A percentile compares a stretch with the other conserved stretches of the same genome.
Conservation (phyloP, 2,329 filamentous ascomycete genomes). For the Diaporthe helianthi region DNA sequence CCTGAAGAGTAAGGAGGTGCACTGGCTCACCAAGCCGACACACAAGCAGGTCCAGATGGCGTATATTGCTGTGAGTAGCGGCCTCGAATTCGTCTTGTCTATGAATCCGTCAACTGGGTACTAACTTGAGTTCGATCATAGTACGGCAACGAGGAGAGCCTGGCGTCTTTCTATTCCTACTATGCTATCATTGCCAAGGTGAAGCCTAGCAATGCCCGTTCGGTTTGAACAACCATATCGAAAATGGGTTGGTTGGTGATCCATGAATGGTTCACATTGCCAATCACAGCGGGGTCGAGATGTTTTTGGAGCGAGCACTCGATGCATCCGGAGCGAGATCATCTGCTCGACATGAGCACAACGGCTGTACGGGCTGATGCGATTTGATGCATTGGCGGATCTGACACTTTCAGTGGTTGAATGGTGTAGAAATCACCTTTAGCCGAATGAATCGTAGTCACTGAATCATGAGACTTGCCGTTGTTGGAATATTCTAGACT, state of each 20-base stretch:
- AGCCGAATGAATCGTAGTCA: too few species aligned
- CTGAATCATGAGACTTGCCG: too few species aligned
- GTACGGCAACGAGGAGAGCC: constrained; percentile 10
- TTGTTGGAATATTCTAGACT: too few species aligned
- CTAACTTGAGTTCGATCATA: not conserved
- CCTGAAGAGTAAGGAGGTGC: not conserved
- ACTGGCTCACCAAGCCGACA: constrained; percentile 9
- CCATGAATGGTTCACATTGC: not conserved
- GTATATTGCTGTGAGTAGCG: constrained; percentile 5
- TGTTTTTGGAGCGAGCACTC: too few species aligned
- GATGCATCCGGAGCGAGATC: too few species aligned
- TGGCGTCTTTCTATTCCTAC: not conserved
- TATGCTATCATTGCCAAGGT: constrained; percentile 7
- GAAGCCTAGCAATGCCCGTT: constrained; percentile 52
- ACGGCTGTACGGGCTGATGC: too few species aligned
- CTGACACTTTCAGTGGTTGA: too few species aligned
- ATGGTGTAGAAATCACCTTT: too few species aligned
- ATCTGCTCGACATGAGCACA: too few species aligned
- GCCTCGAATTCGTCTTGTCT: not conserved
- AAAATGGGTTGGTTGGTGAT: not conserved
- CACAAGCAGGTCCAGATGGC: constrained; percentile 1
- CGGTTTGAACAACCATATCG: not conserved
- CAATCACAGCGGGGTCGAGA: not conserved
- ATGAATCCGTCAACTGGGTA: not conserved
- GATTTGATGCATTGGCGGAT: not conserved